Base-by-base conservation (phyloP, 2,329 filamentous ascomycete species). In the Pseudocercospora fijiensis region DNA sequence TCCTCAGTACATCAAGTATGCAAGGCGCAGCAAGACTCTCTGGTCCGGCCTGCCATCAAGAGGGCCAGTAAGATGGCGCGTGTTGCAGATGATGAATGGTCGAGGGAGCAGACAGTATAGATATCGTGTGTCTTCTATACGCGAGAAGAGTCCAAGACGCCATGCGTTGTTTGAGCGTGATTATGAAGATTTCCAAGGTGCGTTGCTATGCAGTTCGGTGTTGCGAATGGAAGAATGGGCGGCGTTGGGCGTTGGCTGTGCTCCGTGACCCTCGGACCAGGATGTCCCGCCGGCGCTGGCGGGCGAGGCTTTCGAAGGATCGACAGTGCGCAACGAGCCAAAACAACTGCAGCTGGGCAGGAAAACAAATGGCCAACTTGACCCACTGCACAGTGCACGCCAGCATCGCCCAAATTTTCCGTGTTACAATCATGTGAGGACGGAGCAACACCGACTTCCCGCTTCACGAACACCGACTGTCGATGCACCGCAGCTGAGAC, bases 341-440 rank as follows among this genome's bases (percentile, higher is more conserved):
- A 53, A 53, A 53, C 49, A 53, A 53, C 45, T 49, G 18, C 13
- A 9, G 45, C 45, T 24, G 45, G 45, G 45, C 26, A 53, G 49
- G 49, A 53, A 53, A 53, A 53, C 49, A 53, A 53, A 49, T 49
- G 45, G 18, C 13, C 7, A 28, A 16, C 49, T 52, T 52, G 49
- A 11, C 49, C 43, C 20, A n/a, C 43, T 47, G 49, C 49, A 52
- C 49, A 52, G n/a, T 47, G 49, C 49, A 52, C 49, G 27, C 49
- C 49, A 53, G 24, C 49, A 22, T 51, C 47, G 16, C 37, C 37
- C 45, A 24, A 18, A 6, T 49, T 24, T 24, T 3, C 10, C 24
- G 45, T 49, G 45, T 24, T 11, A 26, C 24, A 8, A 26, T 49
- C 43, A 22, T 16, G 43, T n/a, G 43, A 47, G 43, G 20, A 18